These are phyloP conservation scores for Pythium dissotocum DNA, from an alignment of 352 stramenopile species.

Conservation along the genomic window DNA sequence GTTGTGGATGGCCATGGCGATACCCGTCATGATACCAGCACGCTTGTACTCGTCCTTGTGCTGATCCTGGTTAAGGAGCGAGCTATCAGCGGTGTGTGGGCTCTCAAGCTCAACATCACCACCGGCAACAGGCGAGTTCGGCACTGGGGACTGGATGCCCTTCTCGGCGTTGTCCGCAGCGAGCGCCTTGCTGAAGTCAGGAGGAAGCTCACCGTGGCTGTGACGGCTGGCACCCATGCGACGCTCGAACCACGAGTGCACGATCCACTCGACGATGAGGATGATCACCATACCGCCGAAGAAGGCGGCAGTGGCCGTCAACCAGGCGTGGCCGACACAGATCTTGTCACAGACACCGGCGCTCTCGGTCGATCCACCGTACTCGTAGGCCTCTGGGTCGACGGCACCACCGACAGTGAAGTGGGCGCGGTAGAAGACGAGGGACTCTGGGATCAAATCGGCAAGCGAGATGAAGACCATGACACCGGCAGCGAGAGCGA, in stretches of 20 bases:
- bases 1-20: constrained; percentile 97
- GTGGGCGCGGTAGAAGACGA: constrained; percentile 53
- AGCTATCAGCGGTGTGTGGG: constrained; percentile 9
- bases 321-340: constrained; percentile 58
- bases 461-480: constrained; percentile 79
- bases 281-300: constrained; percentile 65
- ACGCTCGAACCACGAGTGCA: constrained; percentile 47
- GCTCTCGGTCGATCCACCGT: constrained; percentile 35
- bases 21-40: constrained; percentile 91
- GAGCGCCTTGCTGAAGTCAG: constrained; percentile 9
- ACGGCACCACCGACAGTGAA: constrained; percentile 52
- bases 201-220: constrained; percentile 33
- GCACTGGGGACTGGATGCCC: constrained; percentile 29
- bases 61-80: constrained; percentile 11
- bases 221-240: constrained; percentile 23
- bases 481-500: constrained; percentile 69
- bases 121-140: constrained; percentile 7
- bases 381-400: constrained; percentile 70
- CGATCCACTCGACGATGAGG: constrained; percentile 58
- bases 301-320: constrained; percentile 54
- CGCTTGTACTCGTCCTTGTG: constrained; percentile 62
- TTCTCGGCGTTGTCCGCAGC: not conserved
- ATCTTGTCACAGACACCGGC: constrained; percentile 58
- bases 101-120: not conserved
- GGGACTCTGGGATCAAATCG: constrained; percentile 59